These are phyloP conservation scores for Penicillium digitatum DNA, from an alignment of 2,329 filamentous ascomycete genomes.

Conservation along the genomic window DNA sequence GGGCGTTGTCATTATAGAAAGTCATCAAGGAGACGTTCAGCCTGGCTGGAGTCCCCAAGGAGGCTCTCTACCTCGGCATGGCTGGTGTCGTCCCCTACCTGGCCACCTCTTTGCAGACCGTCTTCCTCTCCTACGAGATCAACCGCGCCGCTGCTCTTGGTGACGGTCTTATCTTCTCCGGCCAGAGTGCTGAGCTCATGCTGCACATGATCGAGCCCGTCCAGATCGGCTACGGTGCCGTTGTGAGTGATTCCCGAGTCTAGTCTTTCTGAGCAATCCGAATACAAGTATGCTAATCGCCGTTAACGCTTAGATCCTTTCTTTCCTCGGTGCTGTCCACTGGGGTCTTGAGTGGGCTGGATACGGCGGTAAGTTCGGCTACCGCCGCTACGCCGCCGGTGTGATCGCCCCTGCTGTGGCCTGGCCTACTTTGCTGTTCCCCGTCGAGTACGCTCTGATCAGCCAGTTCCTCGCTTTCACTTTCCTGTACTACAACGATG, in stretches of 20 bases:
- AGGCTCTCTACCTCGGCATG: slow-evolving; percentile 65
- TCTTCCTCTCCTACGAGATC: slow-evolving; percentile 78
- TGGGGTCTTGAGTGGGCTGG: slow-evolving; percentile 86
- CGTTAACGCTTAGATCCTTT: slow-evolving; percentile 63
- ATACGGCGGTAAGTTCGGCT: slow-evolving; percentile 63
- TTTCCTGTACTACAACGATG: slow-evolving; percentile 79
- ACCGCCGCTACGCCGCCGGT: slow-evolving; percentile 77
- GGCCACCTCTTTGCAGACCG: slow-evolving; percentile 74
- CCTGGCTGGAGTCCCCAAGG: slow-evolving; percentile 60
- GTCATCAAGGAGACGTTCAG: slow-evolving; percentile 67
- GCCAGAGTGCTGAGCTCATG: slow-evolving; percentile 66
- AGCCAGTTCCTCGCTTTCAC: slow-evolving; percentile 82
- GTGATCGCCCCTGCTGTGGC: slow-evolving; percentile 74
- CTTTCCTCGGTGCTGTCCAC: slow-evolving; percentile 88
- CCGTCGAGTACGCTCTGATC: slow-evolving; percentile 78
- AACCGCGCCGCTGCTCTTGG: slow-evolving; percentile 63
- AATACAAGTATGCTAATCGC: slow-evolving; percentile 11
- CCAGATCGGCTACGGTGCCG: slow-evolving; percentile 85
- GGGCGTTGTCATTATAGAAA: slow-evolving; percentile 43
- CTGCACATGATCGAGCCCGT: slow-evolving; percentile 76
- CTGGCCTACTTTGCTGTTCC: slow-evolving; percentile 85
- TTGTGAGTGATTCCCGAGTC: slow-evolving; percentile 53
- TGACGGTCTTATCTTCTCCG: slow-evolving; percentile 60
- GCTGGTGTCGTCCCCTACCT: slow-evolving; percentile 83
- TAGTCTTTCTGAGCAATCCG: background rate